Base-by-base conservation (phyloP, 2,329 filamentous ascomycete genomes). In the Fusarium sterilihyphosum region DNA sequence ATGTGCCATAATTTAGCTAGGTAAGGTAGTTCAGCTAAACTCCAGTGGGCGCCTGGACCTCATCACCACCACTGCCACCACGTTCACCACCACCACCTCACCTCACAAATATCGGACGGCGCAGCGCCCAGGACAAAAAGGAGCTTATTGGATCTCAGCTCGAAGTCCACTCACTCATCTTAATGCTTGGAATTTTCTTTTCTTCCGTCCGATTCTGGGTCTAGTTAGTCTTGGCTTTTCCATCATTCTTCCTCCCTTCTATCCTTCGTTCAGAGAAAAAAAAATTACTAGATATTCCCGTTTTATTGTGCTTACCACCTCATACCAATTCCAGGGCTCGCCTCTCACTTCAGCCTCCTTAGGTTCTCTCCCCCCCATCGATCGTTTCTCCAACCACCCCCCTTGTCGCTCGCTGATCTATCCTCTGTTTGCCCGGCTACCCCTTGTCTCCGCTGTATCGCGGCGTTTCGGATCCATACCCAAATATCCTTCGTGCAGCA, bases 361-460 rank as follows among this genome's bases (percentile, higher is more conserved):
- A 18, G 54, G 38, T 52, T 65, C 60, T 57, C 24, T 24, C 50
- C 63, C 56, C 65, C 63, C 52, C 65, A 57, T 59, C 52, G 65
- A 61, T 65, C 63, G 50, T 61, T 66, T 65, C 67, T 71, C 70
- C 62, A 67, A 61, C 65, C 71, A 73, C 63, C 68, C 76, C 73
- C 69, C 67, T 61, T 70, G 74, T 75, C 76, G 68, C 69, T 78
- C 74, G 76, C 71, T 76, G 71, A 70, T 73, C 54, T 54, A 46
- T 71, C 60, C 59, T 65, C 53, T 73, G 49, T 64, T 53, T 61
- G 61, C 44, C 56, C 50, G 38, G 38, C 40, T 66, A n/a, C 60
- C 68, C 72, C 65, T 61, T 66, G 67, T 71, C 65, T 54, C 68
- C 60, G 71, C 65, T 58, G 63, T 73, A 61, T 64, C 69, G 67